These are phyloP conservation scores for Castanea sativa DNA, from an alignment of 306 rosid genomes.

Conservation along the genomic window DNA sequence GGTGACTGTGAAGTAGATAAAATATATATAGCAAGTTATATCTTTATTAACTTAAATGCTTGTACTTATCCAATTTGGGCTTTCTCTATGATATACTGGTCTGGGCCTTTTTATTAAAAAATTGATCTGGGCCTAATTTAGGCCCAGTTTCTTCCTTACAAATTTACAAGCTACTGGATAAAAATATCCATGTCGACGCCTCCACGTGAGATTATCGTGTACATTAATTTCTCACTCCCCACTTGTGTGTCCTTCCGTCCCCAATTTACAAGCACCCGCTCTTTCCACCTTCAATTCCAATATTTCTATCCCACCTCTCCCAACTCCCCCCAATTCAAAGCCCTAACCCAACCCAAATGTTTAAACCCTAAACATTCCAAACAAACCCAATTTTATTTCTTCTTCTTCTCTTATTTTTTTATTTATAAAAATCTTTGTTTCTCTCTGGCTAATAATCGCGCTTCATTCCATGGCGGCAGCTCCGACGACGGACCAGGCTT, in stretches of 20 bases:
- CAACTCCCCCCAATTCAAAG: not conserved
- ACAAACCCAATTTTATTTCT: no score
- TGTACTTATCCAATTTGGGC: no score
- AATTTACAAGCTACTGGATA: no score
- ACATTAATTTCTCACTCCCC: not conserved
- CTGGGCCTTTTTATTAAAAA: no score
- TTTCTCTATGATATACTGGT: no score
- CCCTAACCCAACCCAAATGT: no score
- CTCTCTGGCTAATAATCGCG: not conserved
- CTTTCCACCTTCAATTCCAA: conserved; percentile 24
- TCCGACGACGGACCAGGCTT: conserved; percentile 61
- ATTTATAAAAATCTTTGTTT: conserved; percentile 38
- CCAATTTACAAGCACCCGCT: not conserved
- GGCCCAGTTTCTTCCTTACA: no score
- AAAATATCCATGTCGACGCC: not conserved
- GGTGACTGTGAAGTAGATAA: rapidly evolving
- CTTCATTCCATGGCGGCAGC: conserved; percentile 53
- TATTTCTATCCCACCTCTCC: not conserved
- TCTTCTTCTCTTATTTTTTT: not conserved
- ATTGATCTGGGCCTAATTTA: no score
- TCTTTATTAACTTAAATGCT: no score
- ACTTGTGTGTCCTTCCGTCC: no score
- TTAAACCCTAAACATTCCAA: no score
- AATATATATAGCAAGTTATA: no score
- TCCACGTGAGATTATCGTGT: not conserved